Conservation (phyloP, 169 alveolate species). For the Miamiensis avidus region DNA sequence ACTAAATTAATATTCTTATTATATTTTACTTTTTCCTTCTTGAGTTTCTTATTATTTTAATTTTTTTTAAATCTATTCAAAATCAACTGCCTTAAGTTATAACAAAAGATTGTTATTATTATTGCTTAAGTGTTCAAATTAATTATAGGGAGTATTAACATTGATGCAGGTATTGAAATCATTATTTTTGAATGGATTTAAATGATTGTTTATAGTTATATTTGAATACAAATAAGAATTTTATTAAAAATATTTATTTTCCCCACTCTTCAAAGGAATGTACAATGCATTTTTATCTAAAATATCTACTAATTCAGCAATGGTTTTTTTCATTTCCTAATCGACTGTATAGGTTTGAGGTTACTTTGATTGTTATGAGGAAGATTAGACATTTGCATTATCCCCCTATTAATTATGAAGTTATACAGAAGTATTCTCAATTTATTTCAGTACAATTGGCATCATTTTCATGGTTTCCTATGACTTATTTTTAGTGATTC, state of each 20-base stretch:
- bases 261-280: not conserved
- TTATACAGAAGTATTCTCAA: not conserved
- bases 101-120: no score
- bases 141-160: not conserved
- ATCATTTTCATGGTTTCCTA: not conserved
- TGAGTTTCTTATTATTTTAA: not conserved
- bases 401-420: no score
- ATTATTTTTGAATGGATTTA: not conserved
- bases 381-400: not conserved
- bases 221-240: not conserved
- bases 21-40: not conserved
- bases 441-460: not conserved
- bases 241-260: no score
- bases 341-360: not conserved
- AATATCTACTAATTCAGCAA: not conserved
- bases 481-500: constrained; percentile 8
- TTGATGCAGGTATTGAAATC: not conserved
- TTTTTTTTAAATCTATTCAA: not conserved
- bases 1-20: not conserved
- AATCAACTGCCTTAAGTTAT: no score
- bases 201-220: not conserved
- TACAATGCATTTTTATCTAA: not conserved
- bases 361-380: not conserved
- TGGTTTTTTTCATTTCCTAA: not conserved
- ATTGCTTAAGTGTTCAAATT: not conserved